Evolutionary conservation across 2,329 filamentous ascomycete genomes (phyloP).

Genomic region (Berkeleyomyces rouxiae): DNA sequence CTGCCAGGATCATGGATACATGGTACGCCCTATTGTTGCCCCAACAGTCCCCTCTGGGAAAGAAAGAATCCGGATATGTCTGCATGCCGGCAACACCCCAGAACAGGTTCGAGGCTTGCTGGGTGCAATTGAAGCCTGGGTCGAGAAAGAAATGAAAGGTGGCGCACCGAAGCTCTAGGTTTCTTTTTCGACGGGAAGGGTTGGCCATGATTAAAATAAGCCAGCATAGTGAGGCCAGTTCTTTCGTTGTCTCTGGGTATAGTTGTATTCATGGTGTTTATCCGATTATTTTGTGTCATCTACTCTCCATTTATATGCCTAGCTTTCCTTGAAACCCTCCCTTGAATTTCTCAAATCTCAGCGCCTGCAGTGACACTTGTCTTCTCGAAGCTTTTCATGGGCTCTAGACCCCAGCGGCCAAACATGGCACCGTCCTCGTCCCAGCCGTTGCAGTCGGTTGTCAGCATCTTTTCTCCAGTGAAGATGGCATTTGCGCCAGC

Average conservation of each 20-base stretch:
- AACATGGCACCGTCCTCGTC: constrained; percentile 79
- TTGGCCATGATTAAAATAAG: neutral
- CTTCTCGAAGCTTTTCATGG: constrained; percentile 47
- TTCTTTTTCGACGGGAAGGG: neutral
- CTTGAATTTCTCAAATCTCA: neutral
- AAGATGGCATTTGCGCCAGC: constrained; percentile 90
- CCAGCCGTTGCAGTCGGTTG: constrained; percentile 81
- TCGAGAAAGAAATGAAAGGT: constrained; percentile 5
- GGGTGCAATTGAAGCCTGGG: constrained; percentile 32
- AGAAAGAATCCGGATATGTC: constrained; percentile 48
- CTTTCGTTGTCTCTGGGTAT: neutral
- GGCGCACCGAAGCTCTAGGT: neutral
- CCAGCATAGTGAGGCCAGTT: no score
- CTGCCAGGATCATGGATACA: constrained; percentile 42
- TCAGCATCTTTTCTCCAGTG: constrained; percentile 90
- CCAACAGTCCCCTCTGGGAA: constrained; percentile 49
- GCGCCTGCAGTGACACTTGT: neutral
- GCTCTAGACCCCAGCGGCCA: constrained; percentile 60
- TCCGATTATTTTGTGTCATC: no score
- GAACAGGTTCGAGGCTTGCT: constrained; percentile 39
- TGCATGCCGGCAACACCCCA: constrained; percentile 49
- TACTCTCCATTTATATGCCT: neutral
- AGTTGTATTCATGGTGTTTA: no score
- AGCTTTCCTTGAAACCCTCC: neutral
- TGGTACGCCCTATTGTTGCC: constrained; percentile 49